Evolutionary conservation across 305 asterid genomes (phyloP), one percentile per base, ranked within the genome.

Genomic region (Withania somnifera): DNA sequence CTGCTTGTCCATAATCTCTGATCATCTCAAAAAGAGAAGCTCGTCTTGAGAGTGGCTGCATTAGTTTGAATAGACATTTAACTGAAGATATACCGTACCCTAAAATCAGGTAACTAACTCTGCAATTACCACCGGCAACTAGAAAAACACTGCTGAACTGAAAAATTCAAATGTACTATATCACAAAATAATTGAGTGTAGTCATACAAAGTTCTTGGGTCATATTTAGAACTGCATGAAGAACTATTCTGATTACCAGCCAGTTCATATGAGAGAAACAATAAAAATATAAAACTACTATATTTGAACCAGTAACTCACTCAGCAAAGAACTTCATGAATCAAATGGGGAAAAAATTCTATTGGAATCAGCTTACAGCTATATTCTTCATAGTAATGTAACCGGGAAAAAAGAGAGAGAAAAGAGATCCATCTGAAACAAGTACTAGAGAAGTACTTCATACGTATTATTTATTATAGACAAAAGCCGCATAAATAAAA

Each of bases 1-100:
- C 92, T 79, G 99, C 97, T 87, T 91, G 97, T 83, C 91, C 94
- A 82, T 92, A 91, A 86, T 97, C 98, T 87, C 99, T 91, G 87
- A 97, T 97, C 97, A 89, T 90, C 90, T 97, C 98, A 75, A 88
- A 91, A 56, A 92, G 82, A 40, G 87, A 66, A 67, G 99, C 98
- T 81, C 99, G 91, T 86, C 99, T 91, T 80, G 98, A 92, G 82
- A 94, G 88, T 78, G 99, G 98, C 98, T 96, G 88, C 86, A 85
- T 75, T 80, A 40, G 64, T 61, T 24, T 24, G 80, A 54, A 76
- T 40, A 75, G 19, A 50, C 77, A 78, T 77, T 81, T 24, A 30
- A 47, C 58, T 1, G 64, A 79, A 42, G 75, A 73, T 47, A 73
- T 2, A 73, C 15, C 47, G 79, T 73, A 73, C 26, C 60, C 22